A percentile compares a stretch with the other conserved stretches of the same genome.
These are phyloP conservation scores for Irpex sp. DNA, from an alignment of 1,284 basidiomycete species.

Conservation along the genomic window DNA sequence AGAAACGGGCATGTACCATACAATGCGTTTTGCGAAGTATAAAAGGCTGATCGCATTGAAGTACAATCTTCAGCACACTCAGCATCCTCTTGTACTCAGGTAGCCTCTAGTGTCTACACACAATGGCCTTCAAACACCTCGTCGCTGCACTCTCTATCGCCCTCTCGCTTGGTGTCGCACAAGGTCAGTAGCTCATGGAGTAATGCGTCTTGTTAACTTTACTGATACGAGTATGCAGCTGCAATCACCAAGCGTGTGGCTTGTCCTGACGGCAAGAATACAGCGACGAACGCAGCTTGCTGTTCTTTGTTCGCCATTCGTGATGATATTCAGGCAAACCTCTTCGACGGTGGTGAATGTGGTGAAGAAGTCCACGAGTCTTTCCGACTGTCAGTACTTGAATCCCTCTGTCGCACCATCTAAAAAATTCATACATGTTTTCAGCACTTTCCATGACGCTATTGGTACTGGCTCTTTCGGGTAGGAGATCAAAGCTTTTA, in stretches of 20 bases:
- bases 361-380: conserved; percentile 11
- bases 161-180: conserved; percentile 2
- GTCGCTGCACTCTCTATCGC: conserved; percentile 5
- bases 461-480: conserved; percentile 1
- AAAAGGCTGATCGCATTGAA: background rate
- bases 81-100: background rate
- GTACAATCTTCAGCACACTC: background rate
- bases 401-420: background rate
- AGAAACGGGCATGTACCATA: background rate
- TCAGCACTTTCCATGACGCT: conserved; percentile 5
- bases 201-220: background rate
- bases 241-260: conserved; percentile 28
- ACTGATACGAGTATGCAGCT: conserved; percentile 14
- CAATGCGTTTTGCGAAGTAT: background rate
- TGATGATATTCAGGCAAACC: conserved; percentile 36
- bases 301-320: conserved; percentile 37
- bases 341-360: conserved; percentile 21
- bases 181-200: background rate
- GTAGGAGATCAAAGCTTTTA: background rate
- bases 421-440: background rate
- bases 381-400: conserved; percentile 2
- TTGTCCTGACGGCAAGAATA: conserved; percentile 33
- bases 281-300: conserved; percentile 34
- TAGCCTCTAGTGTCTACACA: background rate
- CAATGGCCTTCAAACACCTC: conserved; percentile 15